Base-by-base conservation (phyloP, 2,329 filamentous ascomycete species). In the Cryoendolithus antarcticus region DNA sequence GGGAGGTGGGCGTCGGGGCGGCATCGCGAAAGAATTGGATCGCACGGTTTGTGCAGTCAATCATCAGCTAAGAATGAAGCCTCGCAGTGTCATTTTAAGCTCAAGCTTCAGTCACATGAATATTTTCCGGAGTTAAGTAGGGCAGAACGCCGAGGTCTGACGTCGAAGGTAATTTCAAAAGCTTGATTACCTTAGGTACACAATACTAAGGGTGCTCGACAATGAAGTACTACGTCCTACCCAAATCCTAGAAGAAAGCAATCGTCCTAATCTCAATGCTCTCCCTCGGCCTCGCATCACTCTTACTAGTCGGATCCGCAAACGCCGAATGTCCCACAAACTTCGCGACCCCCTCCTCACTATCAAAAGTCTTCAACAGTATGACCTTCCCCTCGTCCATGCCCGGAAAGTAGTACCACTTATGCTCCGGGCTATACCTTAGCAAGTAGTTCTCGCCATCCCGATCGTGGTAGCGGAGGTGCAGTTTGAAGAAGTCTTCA, bases 401-500 rank as follows among this genome's bases (percentile, higher is more conserved):
- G 30, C 55, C 50, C 1, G 62, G 60, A 40, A 64, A 63, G 39
- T 63, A 63, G 44, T 51, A 62, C 61, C 62, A 63, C 44, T 59
- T 57, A 43, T 63, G 62, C 11, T 45, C 38, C 2, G 49, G 44
- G 3, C 48, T 54, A 36, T 60, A 44, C 11, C 50, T 44, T 58
- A 63, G 59, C 2, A 63, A 58, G 46, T 63, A 64, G 41, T 63
- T 63, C 48, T 63, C 62, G 2, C 62, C 61, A 4, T 46, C 54
- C 9, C 61, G 57, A 33, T 64, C 61, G 6, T 56, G 46, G 38
- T 64, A 64, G 6, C 55, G 48, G 11, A 64, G 41, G 40, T 57
- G 56, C 9, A 64, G 49, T 45, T 64, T 64, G 54, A 64, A 63
- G 47, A 63, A 63, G 43, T 64, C 61, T 2, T 54, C 48, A 3